phyloP scores from a whole-genome alignment of 73 alveolate species.

The Paramecium sexaurelia region DNA sequence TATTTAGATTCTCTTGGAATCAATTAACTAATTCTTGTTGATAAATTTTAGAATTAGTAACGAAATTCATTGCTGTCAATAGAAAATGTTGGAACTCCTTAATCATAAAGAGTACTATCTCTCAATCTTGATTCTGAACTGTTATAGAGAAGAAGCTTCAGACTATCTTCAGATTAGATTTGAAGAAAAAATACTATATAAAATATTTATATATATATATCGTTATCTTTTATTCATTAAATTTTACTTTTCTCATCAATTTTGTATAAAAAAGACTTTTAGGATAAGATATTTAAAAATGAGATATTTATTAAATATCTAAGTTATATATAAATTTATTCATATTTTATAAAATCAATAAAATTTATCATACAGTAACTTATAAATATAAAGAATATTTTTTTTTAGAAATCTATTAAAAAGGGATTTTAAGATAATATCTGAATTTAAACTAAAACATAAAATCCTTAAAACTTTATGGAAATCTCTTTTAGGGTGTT shows the following conservation, averaged over 20 bases:
- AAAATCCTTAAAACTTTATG: too few species aligned
- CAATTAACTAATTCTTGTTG: not conserved
- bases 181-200: not conserved
- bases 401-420: not conserved
- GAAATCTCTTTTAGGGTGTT: too few species aligned
- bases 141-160: not conserved
- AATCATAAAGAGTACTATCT: not conserved
- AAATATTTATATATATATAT: not conserved
- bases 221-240: not conserved
- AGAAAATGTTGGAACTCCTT: not conserved
- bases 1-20: not conserved
- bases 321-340: not conserved
- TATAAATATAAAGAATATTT: too few species aligned
- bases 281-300: not conserved
- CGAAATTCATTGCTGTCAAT: not conserved
- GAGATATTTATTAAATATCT: not conserved
- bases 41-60: not conserved
- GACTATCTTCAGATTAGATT: not conserved
- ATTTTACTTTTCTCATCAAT: not conserved
- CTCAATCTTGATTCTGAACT: not conserved
- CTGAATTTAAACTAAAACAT: not conserved
- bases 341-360: not conserved
- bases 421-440: not conserved
- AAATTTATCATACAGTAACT: not conserved
- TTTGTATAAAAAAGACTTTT: not conserved